Evolutionary conservation across 768 basidiomycete species (phyloP), one percentile per base, ranked within the genome.

Genomic region (Hygrophorus pudorinus): DNA sequence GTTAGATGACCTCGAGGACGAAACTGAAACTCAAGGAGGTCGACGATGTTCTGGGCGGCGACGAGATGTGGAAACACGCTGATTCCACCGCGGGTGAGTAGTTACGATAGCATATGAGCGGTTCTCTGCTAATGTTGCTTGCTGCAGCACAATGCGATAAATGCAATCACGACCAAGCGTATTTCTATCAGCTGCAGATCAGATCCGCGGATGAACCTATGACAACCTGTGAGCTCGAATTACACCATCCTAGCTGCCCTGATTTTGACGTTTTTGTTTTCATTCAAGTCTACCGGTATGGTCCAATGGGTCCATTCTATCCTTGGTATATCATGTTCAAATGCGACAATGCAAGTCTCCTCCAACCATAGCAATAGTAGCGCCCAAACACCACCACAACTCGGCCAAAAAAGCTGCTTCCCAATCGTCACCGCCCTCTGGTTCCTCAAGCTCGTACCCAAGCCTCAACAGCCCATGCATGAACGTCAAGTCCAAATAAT

Each of bases 161-260:
- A 53, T 99, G 94, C 60, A 92, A 93, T 56, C 70, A 82, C 57
- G 71, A 76, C 37, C 68, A 80, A 38, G 93, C 94, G 3, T 97
- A 92, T 62, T 99, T 87, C 65, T 88, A 92, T 58, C 92, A 97
- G 67, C 68, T 98, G 11, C 96, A 99, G 60, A 99, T 97, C 49
- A 68, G 94, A 36, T 93, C 88, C 53, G 90, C 88, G 0, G 89
- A 91, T 57, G 89, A 92, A 56, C 87, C 86, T 12, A 91, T 90
- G 88, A 90, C 85, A 5, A 75, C 71, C 4, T 76, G 75, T 75
- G 53, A 30, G 71, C 59, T n/a, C 35, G 44, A 35, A 29, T 46
- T 41, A 45, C 27, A n/a, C n/a, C 35, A 32, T 10, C 29, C 36
- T 40, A 35, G 13, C 34, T 29, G 17, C 16, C 5, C 3, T 17